These are phyloP conservation scores for Trypanosoma caninum DNA, from an alignment of 208 protist genomes.

Conservation along the genomic window DNA sequence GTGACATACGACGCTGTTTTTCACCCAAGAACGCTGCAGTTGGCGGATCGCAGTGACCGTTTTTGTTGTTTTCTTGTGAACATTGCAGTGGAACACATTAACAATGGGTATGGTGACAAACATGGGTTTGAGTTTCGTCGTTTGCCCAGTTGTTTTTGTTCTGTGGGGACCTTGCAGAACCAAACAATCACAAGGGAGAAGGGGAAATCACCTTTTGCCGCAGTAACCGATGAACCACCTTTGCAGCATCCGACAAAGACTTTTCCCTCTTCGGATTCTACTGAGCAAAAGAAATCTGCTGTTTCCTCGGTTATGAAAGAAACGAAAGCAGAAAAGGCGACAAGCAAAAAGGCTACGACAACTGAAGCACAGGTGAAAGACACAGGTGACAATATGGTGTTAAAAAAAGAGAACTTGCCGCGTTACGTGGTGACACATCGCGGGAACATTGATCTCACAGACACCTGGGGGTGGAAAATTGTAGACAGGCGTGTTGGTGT, in stretches of 20 bases:
- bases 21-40: constrained; percentile 66
- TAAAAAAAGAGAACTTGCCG: constrained; percentile 32
- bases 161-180: constrained; percentile 76
- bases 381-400: background rate
- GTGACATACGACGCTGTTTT: constrained; percentile 88
- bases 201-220: constrained; percentile 48
- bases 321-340: background rate
- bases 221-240: constrained; percentile 36
- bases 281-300: background rate
- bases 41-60: constrained; percentile 65
- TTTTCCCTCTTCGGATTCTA: constrained; percentile 5
- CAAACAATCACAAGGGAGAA: constrained; percentile 68
- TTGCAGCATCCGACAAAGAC: constrained; percentile 47
- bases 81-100: constrained; percentile 92
- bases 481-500: constrained; percentile 73
- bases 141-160: constrained; percentile 40
- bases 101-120: constrained; percentile 72
- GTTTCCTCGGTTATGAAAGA: background rate
- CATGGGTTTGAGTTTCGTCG: constrained; percentile 75
- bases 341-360: background rate
- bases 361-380: background rate
- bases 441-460: constrained; percentile 68
- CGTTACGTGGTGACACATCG: constrained; percentile 70
- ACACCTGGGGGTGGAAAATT: constrained; percentile 79
- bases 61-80: constrained; percentile 91